Percentiles rank a stretch among this genome's conserved stretches.
phyloP scores from a whole-genome alignment of 2,329 filamentous ascomycete genomes.

The Daldinia sp. region DNA sequence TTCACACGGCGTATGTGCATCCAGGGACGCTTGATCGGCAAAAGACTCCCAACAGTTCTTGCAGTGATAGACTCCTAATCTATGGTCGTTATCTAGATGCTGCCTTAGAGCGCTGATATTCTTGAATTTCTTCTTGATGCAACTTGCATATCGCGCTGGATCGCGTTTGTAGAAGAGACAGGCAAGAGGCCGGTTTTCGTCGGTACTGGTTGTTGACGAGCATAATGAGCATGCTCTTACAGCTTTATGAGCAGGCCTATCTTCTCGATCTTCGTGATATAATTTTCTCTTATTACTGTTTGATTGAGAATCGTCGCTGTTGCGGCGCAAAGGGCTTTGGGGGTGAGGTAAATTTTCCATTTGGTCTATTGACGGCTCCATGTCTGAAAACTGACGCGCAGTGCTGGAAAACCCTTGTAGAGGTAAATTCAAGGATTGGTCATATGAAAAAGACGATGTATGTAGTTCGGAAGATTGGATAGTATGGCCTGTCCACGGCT shows the following conservation, averaged over 20 bases:
- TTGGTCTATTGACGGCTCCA: neutral
- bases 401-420: neutral
- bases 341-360: neutral
- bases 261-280: neutral
- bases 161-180: conserved; percentile 35
- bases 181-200: conserved; percentile 18
- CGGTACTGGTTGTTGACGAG: neutral
- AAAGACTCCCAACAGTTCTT: conserved; percentile 23
- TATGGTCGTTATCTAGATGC: conserved; percentile 29
- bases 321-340: neutral
- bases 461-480: neutral
- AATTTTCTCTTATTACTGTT: conserved; percentile 6
- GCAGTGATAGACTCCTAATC: conserved; percentile 18
- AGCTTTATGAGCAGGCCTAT: neutral
- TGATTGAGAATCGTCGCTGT: neutral
- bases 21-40: conserved; percentile 1
- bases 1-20: conserved; percentile 13
- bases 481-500: neutral
- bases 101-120: conserved; percentile 26
- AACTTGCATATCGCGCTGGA: conserved; percentile 13
- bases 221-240: conserved; percentile 22
- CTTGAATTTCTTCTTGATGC: conserved; percentile 26
- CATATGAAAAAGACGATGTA: neutral
- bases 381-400: neutral
- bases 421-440: neutral